A percentile compares a stretch with the other conserved stretches of the same genome.
Conservation (phyloP, 768 basidiomycete genomes). For the Hygrocybe coccinea region DNA sequence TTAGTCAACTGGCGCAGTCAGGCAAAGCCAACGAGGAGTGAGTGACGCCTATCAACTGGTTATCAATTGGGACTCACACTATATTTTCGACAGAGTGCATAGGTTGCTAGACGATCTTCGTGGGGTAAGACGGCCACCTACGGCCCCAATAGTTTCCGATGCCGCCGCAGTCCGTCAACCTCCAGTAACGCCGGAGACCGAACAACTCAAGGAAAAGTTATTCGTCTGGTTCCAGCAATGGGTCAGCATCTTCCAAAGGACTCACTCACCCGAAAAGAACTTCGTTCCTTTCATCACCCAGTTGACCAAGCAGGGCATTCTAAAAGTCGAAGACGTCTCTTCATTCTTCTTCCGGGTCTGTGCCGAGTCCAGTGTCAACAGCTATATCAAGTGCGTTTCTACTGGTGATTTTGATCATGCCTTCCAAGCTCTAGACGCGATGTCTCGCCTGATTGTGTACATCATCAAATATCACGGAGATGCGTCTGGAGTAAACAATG, state of each 20-base stretch:
- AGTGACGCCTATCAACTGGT: slow-evolving; percentile 28
- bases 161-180: slow-evolving; percentile 38
- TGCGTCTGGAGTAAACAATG: slow-evolving; percentile 85
- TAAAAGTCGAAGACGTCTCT: slow-evolving; percentile 93
- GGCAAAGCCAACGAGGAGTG: slow-evolving; percentile 85
- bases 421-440: slow-evolving; percentile 92
- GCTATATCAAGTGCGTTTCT: slow-evolving; percentile 72
- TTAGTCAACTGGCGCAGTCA: slow-evolving; percentile 64
- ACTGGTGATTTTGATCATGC: slow-evolving; percentile 69
- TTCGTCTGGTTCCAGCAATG: slow-evolving; percentile 89
- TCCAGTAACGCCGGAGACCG: slow-evolving; percentile 63
- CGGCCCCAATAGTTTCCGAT: slow-evolving; percentile 35
- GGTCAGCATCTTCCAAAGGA: slow-evolving; percentile 91
- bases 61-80: not conserved
- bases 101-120: slow-evolving; percentile 79
- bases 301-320: slow-evolving; percentile 91
- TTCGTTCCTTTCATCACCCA: slow-evolving; percentile 98
- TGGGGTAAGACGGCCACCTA: slow-evolving; percentile 51
- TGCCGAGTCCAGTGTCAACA: slow-evolving; percentile 88
- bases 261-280: slow-evolving; percentile 85
- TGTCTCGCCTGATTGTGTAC: slow-evolving; percentile 91
- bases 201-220: slow-evolving; percentile 69
- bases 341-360: slow-evolving; percentile 99
- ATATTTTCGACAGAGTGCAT: slow-evolving; percentile 46
- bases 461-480: slow-evolving; percentile 99